These are phyloP conservation scores for Camptophora hylomeconis DNA, from an alignment of 2,329 filamentous ascomycete genomes.

Conservation along the genomic window DNA sequence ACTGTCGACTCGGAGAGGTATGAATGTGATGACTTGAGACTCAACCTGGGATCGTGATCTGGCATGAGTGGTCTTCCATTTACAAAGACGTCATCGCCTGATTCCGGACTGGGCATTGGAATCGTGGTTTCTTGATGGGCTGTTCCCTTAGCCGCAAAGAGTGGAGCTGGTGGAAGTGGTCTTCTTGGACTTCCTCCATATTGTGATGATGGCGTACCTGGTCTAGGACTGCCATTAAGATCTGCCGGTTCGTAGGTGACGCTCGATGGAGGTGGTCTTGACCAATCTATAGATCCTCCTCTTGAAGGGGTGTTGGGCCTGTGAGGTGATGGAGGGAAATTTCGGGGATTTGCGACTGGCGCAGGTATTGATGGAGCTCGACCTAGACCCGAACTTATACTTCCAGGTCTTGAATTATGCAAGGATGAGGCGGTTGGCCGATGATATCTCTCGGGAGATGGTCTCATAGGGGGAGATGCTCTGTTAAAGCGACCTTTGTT, in stretches of 20 bases:
- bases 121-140: conserved; percentile 54
- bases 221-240: conserved; percentile 76
- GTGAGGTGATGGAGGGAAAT: conserved; percentile 28
- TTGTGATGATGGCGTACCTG: conserved; percentile 76
- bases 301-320: conserved; percentile 44
- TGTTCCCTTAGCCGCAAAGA: conserved; percentile 45
- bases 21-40: conserved; percentile 49
- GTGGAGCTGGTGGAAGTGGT: conserved; percentile 74
- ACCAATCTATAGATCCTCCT: conserved; percentile 41
- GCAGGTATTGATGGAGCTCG: conserved; percentile 29
- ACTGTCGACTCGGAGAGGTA: conserved; percentile 50
- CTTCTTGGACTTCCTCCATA: conserved; percentile 81
- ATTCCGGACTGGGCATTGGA: conserved; percentile 48
- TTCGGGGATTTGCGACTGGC: conserved; percentile 25
- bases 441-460: conserved; percentile 20
- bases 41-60: conserved; percentile 42
- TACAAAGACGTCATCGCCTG: conserved; percentile 60
- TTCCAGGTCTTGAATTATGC: conserved; percentile 25
- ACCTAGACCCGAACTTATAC: conserved; percentile 32
- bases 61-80: conserved; percentile 30
- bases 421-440: conserved; percentile 21
- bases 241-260: conserved; percentile 75
- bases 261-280: conserved; percentile 56
- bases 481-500: conserved; percentile 19
- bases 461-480: conserved; percentile 15